phyloP scores from a whole-genome alignment of 2,329 filamentous ascomycete genomes.

The Diaporthe ampelina region DNA sequence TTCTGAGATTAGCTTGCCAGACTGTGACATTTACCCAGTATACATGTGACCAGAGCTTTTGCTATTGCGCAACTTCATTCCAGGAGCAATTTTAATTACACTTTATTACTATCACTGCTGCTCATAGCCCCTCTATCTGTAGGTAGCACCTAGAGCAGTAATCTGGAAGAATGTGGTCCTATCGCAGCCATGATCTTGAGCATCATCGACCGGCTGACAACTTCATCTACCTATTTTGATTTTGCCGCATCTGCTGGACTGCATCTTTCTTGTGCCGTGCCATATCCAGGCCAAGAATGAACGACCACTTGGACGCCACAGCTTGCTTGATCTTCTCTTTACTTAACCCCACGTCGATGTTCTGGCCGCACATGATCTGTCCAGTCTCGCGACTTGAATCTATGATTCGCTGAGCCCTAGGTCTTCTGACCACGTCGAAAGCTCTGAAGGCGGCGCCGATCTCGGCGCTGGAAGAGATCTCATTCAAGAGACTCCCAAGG shows the following conservation, averaged over 20 bases:
- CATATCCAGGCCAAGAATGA: constrained; percentile 4
- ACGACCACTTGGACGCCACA: constrained; percentile 6
- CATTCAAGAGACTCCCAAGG: background rate
- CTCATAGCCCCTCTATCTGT: background rate
- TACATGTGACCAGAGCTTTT: no score
- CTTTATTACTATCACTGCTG: background rate
- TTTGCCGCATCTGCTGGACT: background rate
- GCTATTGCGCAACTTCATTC: no score
- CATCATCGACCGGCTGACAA: background rate
- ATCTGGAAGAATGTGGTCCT: background rate
- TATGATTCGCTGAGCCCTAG: background rate
- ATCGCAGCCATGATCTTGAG: background rate
- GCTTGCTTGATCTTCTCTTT: constrained; percentile 2
- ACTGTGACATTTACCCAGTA: no score
- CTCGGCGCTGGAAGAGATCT: constrained; percentile 6
- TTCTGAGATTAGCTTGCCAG: no score
- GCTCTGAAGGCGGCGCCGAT: background rate
- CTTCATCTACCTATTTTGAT: background rate
- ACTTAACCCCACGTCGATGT: background rate
- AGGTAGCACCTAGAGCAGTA: background rate
- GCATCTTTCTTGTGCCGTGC: background rate
- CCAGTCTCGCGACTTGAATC: constrained; percentile 3
- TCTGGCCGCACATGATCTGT: constrained; percentile 6
- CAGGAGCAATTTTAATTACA: no score
- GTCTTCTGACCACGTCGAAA: constrained; percentile 1